phyloP scores from a whole-genome alignment of 345 rosid species.

The Trapa bicornis region DNA sequence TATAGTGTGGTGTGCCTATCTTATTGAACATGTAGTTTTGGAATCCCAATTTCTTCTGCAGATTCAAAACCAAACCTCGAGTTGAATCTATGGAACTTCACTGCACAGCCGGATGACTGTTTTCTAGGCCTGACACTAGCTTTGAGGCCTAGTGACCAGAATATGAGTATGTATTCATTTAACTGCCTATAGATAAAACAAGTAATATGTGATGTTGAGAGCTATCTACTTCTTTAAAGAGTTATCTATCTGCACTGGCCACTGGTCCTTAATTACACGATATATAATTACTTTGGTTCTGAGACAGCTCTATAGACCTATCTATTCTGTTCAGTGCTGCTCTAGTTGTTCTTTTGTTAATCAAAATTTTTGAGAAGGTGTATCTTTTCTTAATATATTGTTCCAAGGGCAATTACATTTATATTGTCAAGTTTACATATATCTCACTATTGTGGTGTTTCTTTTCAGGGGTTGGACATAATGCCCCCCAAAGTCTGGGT shows the following conservation, averaged over 20 bases:
- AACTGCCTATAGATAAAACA: not conserved
- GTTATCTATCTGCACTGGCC: not conserved
- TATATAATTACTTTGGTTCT: not conserved
- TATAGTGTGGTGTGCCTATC: not conserved
- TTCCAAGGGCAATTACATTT: conserved; percentile 1
- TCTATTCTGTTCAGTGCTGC: not conserved
- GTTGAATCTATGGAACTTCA: conserved; percentile 85
- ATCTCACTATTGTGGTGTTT: not conserved
- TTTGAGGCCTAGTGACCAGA: conserved; percentile 68
- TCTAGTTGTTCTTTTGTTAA: not conserved
- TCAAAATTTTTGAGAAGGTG: not conserved
- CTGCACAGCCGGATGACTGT: conserved; percentile 69
- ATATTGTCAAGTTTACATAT: not conserved
- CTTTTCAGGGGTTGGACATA: conserved; percentile 38
- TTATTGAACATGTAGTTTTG: not conserved
- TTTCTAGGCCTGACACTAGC: conserved; percentile 88
- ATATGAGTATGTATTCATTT: conserved; percentile 34
- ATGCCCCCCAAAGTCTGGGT: conserved; percentile 42
- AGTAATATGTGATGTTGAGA: not conserved
- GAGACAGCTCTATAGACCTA: not conserved
- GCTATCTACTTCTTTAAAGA: not conserved
- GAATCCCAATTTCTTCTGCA: conserved; percentile 10
- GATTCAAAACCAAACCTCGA: conserved; percentile 80
- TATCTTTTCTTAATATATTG: not conserved
- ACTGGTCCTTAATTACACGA: not conserved